Conservation (phyloP, 1,284 basidiomycete genomes). For the Microbotryomycetes sp. region DNA sequence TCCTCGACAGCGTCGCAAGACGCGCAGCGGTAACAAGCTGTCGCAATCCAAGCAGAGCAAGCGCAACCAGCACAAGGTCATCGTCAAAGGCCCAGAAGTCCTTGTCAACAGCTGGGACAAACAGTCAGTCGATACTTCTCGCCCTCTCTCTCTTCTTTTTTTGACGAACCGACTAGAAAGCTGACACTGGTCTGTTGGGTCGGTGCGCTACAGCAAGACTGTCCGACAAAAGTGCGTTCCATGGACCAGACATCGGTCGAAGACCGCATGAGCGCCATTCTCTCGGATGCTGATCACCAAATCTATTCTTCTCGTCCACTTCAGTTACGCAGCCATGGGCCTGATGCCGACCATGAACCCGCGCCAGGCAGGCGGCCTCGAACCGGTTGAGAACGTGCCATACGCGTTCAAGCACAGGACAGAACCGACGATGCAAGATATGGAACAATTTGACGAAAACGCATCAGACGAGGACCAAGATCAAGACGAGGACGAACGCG, state of each 20-base stretch:
- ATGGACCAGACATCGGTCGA: background rate
- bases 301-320: background rate
- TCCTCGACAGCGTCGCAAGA: constrained; percentile 34
- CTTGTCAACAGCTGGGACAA: constrained; percentile 28
- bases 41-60: constrained; percentile 3
- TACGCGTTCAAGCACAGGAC: constrained; percentile 26
- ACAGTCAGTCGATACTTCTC: too few relatives aligned
- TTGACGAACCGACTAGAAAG: background rate
- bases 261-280: background rate
- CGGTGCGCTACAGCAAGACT: constrained; percentile 53
- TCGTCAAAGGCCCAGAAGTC: constrained; percentile 28
- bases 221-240: constrained; percentile 82
- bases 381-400: constrained; percentile 41
- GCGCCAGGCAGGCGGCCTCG: constrained; percentile 33
- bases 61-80: constrained; percentile 29
- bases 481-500: constrained; percentile 43
- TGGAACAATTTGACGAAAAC: constrained; percentile 46
- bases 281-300: background rate
- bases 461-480: constrained; percentile 7
- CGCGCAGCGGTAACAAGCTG: constrained; percentile 11
- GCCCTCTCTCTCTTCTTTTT: background rate
- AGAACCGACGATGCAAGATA: constrained; percentile 28
- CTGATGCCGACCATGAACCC: constrained; percentile 61
- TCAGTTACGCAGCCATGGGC: constrained; percentile 70
- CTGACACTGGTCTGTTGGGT: background rate